Evolutionary conservation across 371 early-diverging fungal species (phyloP).

Genomic region (Lichtheimia corymbifera): DNA sequence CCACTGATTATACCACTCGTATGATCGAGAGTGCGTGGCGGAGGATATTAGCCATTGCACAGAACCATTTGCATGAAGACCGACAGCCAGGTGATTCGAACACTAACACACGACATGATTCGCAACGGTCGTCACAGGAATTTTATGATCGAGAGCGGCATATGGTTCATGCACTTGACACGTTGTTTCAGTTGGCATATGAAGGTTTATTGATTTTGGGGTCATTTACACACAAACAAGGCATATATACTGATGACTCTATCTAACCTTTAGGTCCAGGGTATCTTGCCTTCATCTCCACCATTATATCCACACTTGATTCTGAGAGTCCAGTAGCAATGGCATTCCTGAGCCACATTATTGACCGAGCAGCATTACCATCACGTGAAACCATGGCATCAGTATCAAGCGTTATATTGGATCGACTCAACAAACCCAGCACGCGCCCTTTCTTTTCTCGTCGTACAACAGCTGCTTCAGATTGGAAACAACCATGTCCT

Average conservation of each 20-base stretch:
- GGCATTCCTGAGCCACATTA: slow-evolving; percentile 58
- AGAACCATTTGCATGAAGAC: slow-evolving; percentile 18
- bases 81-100: not conserved
- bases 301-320: slow-evolving; percentile 29
- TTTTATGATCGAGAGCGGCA: slow-evolving; percentile 27
- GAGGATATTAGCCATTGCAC: slow-evolving; percentile 21
- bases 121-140: slow-evolving; percentile 11
- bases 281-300: slow-evolving; percentile 35
- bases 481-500: too few species aligned
- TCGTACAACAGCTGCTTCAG: not conserved
- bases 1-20: slow-evolving; percentile 15
- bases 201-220: slow-evolving; percentile 21
- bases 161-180: slow-evolving; percentile 27
- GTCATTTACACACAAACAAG: not conserved
- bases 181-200: slow-evolving; percentile 22
- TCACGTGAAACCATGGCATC: slow-evolving; percentile 43
- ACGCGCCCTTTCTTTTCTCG: slow-evolving; percentile 23
- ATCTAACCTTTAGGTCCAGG: slow-evolving; percentile 23
- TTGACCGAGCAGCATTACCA: slow-evolving; percentile 57
- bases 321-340: slow-evolving; percentile 55
- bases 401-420: slow-evolving; percentile 35
- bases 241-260: not conserved
- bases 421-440: slow-evolving; percentile 26
- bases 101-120: slow-evolving; percentile 2
- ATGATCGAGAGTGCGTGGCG: slow-evolving; percentile 22